Conservation (phyloP, 768 basidiomycete genomes). For the Hericium erinaceus region DNA sequence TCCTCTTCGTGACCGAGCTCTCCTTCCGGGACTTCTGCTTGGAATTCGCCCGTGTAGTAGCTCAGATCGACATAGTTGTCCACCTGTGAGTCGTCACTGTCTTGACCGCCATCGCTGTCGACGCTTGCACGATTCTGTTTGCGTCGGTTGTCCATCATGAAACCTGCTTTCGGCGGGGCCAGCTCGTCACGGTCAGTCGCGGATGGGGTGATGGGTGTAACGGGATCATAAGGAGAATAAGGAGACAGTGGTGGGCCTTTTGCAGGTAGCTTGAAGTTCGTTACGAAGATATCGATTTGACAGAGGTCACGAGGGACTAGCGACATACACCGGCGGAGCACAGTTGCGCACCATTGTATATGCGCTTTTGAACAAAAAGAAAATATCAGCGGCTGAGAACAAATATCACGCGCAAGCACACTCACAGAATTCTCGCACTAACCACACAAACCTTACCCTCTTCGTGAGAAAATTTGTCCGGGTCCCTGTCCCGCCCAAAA, state of each 20-base stretch:
- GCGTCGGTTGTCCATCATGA: background rate
- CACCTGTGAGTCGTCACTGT: conserved; percentile 18
- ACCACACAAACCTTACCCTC: conserved; percentile 69
- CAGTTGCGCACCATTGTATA: conserved; percentile 66
- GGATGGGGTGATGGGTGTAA: background rate
- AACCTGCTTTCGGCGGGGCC: background rate
- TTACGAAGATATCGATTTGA: conserved; percentile 68
- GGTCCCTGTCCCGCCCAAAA: conserved; percentile 32
- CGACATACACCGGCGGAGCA: conserved; percentile 51
- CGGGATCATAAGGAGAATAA: background rate
- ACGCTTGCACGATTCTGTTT: background rate
- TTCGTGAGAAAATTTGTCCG: conserved; percentile 27
- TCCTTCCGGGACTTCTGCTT: conserved; percentile 21
- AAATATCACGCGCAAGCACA: conserved; percentile 2
- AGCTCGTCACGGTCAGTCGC: background rate
- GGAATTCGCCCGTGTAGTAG: conserved; percentile 30
- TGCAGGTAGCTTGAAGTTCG: conserved; percentile 35
- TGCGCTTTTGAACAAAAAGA: conserved; percentile 37
- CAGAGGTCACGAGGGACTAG: conserved; percentile 40
- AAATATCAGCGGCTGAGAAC: background rate
- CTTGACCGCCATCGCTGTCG: conserved; percentile 21
- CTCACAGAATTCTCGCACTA: conserved; percentile 68
- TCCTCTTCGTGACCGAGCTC: conserved; percentile 36
- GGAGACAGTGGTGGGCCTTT: conserved; percentile 2
- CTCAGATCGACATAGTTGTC: conserved; percentile 32